Evolutionary conservation across 148 eudicot genomes (phyloP).

Genomic region (Silene latifolia): DNA sequence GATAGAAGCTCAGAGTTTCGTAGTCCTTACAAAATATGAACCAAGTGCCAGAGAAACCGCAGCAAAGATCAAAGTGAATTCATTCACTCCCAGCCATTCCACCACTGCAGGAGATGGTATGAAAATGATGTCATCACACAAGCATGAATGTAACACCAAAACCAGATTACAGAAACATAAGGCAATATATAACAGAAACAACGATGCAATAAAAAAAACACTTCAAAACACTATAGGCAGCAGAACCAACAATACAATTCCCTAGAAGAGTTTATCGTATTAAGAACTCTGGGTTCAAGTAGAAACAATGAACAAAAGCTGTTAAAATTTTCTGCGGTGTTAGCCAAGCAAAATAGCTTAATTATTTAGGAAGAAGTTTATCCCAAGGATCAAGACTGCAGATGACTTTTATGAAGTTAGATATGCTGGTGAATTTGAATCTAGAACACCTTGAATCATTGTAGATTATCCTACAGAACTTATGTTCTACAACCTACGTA

Average conservation of each 20-base stretch:
- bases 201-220: background rate
- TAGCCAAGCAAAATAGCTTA: no score
- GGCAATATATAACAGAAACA: background rate
- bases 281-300: no score
- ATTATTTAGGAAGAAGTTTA: no score
- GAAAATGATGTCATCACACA: background rate
- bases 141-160: background rate
- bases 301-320: no score
- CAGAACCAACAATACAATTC: background rate
- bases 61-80: conserved; percentile 37
- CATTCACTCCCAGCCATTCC: conserved; percentile 57
- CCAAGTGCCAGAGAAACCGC: conserved; percentile 37
- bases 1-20: background rate
- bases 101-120: conserved; percentile 39
- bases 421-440: no score
- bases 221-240: background rate
- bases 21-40: conserved; percentile 53
- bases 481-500: no score
- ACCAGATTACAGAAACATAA: background rate
- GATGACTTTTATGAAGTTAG: no score
- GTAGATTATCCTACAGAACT: no score
- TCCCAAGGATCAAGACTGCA: no score
- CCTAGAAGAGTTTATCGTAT: no score
- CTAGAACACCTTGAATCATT: no score
- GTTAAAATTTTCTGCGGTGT: no score